Conservation (phyloP, 306 rosid genomes). For the Chamaecrista fasciculata region DNA sequence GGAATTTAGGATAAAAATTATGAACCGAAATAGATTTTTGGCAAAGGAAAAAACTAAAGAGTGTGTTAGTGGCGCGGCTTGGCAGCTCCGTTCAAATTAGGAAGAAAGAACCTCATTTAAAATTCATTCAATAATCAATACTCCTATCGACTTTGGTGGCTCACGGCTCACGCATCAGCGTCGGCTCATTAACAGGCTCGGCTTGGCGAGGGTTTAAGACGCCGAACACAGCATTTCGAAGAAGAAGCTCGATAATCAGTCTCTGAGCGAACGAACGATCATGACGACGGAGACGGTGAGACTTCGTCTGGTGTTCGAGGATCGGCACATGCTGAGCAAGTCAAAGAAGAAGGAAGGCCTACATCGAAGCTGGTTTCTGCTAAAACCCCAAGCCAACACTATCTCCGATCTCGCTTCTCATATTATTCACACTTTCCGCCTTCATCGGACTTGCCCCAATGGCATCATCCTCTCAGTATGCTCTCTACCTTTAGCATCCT, state of each 20-base stretch:
- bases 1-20: too few relatives aligned
- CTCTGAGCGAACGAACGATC: background rate
- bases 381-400: constrained; percentile 63
- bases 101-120: too few relatives aligned
- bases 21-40: too few relatives aligned
- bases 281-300: constrained; percentile 54
- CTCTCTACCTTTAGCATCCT: background rate
- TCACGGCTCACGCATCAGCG: background rate
- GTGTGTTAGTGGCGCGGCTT: too few relatives aligned
- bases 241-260: background rate
- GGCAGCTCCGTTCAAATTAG: too few relatives aligned
- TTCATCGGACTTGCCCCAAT: constrained; percentile 56
- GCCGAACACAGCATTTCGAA: background rate
- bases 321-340: constrained; percentile 41
- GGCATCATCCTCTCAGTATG: constrained; percentile 75
- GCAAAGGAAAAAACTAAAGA: too few relatives aligned
- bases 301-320: constrained; percentile 68
- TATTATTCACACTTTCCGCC: constrained; percentile 49
- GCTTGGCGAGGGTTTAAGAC: constrained; percentile 41
- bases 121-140: too few relatives aligned
- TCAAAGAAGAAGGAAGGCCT: constrained; percentile 63
- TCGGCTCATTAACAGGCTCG: background rate
- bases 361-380: constrained; percentile 73
- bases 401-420: constrained; percentile 63
- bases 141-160: background rate